Evolutionary conservation across 2,329 filamentous ascomycete genomes (phyloP).

Genomic region (Trichoderma hamatum): DNA sequence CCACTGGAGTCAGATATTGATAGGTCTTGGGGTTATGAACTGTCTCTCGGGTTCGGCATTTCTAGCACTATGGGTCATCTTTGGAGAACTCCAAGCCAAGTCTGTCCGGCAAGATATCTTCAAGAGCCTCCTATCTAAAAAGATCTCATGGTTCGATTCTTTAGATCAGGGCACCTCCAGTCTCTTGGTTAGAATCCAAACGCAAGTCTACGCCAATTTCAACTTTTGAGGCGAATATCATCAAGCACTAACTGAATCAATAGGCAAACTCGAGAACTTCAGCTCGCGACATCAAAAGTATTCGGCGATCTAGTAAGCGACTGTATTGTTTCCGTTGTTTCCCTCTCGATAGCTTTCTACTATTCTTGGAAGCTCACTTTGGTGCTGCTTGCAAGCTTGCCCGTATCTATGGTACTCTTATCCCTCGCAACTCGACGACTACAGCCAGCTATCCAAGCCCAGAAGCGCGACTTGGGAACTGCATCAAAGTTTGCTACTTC

Average conservation of each 20-base stretch:
- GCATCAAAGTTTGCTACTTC: constrained; percentile 74
- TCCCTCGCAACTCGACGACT: constrained; percentile 63
- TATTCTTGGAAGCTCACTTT: constrained; percentile 84
- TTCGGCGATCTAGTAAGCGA: constrained; percentile 71
- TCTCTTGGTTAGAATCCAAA: constrained; percentile 71
- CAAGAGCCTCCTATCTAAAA: constrained; percentile 66
- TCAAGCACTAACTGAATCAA: neutral
- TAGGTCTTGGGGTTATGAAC: constrained; percentile 63
- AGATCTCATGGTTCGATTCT: constrained; percentile 82
- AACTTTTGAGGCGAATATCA: neutral
- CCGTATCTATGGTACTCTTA: constrained; percentile 65
- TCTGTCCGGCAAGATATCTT: constrained; percentile 69
- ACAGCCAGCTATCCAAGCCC: constrained; percentile 66
- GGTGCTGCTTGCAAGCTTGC: constrained; percentile 73
- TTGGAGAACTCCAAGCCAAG: constrained; percentile 79
- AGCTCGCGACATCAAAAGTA: constrained; percentile 77
- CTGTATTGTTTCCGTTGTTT: constrained; percentile 64
- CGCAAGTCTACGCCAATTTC: constrained; percentile 53
- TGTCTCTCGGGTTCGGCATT: constrained; percentile 71
- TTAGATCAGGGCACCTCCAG: constrained; percentile 71
- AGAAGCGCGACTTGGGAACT: constrained; percentile 67
- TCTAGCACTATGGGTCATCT: constrained; percentile 71
- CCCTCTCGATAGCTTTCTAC: constrained; percentile 72
- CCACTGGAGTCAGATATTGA: constrained; percentile 63
- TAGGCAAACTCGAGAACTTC: constrained; percentile 81